A percentile compares a stretch with the other conserved stretches of the same genome.
Conservation (phyloP, 352 stramenopile species). For the Phytophthora meadii region DNA sequence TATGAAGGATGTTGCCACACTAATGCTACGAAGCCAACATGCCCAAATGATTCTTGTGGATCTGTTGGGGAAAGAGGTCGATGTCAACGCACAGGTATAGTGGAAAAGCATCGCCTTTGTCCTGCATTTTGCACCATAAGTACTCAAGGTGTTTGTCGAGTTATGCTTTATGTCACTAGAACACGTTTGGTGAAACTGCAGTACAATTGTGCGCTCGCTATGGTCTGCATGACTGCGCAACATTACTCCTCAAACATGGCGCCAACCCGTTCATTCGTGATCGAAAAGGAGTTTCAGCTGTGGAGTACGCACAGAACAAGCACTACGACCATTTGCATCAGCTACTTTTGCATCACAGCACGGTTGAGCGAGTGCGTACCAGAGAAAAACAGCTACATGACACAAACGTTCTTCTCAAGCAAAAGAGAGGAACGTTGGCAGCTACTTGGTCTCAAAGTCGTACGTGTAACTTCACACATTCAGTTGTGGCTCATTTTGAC, state of each 20-base stretch:
- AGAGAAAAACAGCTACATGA: constrained; percentile 42
- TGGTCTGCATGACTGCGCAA: constrained; percentile 60
- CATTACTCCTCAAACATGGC: constrained; percentile 55
- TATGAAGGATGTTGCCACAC: constrained; percentile 40
- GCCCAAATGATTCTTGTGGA: constrained; percentile 46
- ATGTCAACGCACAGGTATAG: constrained; percentile 68
- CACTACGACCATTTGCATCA: constrained; percentile 44
- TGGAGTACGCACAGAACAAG: constrained; percentile 49
- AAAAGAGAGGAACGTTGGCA: constrained; percentile 51
- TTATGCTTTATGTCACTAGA: constrained; percentile 37
- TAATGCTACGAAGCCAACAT: constrained; percentile 44
- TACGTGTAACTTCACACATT: constrained; percentile 25
- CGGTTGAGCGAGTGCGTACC: constrained; percentile 45
- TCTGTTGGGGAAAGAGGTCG: constrained; percentile 40
- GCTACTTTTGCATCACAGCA: constrained; percentile 49
- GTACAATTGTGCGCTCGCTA: constrained; percentile 64
- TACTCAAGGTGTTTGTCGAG: not conserved
- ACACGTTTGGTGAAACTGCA: constrained; percentile 65
- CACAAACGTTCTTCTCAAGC: constrained; percentile 37
- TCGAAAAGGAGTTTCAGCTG: constrained; percentile 46
- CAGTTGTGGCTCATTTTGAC: constrained; percentile 10
- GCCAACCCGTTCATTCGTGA: constrained; percentile 46
- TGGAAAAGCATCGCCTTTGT: not conserved
- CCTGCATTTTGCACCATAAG: not conserved
- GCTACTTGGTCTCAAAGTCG: constrained; percentile 60